Conservation (phyloP, 768 basidiomycete genomes). For the Psilocybe sp. region DNA sequence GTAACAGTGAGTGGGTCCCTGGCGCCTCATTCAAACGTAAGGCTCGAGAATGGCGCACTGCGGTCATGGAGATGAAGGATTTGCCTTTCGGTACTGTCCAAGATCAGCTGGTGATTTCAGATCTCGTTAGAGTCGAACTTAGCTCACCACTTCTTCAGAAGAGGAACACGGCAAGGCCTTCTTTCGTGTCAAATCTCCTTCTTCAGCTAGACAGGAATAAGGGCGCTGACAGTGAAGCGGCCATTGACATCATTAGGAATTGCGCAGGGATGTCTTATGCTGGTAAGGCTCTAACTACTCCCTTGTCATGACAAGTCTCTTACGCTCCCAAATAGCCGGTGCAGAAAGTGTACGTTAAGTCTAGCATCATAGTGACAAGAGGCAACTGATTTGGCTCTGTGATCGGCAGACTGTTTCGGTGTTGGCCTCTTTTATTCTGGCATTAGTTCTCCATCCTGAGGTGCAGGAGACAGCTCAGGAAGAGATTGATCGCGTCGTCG, state of each 20-base stretch:
- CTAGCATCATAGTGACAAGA: too few species aligned
- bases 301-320: neutral
- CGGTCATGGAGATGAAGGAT: conserved; percentile 47
- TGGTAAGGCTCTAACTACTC: conserved; percentile 12
- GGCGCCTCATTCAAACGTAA: conserved; percentile 49
- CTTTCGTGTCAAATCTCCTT: conserved; percentile 25
- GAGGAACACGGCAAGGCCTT: conserved; percentile 28
- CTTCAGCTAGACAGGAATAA: conserved; percentile 11
- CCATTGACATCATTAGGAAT: conserved; percentile 14
- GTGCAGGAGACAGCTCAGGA: conserved; percentile 23
- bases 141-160: conserved; percentile 16
- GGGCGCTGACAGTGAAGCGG: conserved; percentile 11
- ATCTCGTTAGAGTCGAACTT: neutral
- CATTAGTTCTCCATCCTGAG: conserved; percentile 20
- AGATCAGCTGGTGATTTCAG: conserved; percentile 32
- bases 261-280: conserved; percentile 20
- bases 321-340: conserved; percentile 6
- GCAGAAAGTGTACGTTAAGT: conserved; percentile 19
- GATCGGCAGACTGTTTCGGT: conserved; percentile 18
- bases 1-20: conserved; percentile 43
- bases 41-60: conserved; percentile 46
- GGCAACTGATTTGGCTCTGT: neutral
- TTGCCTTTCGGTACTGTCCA: conserved; percentile 36
- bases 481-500: conserved; percentile 23
- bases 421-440: conserved; percentile 20